Evolutionary conservation across 495 filamentous ascomycete species (phyloP), one percentile per base, ranked within the genome.

Genomic region (Penicillium steckii): DNA sequence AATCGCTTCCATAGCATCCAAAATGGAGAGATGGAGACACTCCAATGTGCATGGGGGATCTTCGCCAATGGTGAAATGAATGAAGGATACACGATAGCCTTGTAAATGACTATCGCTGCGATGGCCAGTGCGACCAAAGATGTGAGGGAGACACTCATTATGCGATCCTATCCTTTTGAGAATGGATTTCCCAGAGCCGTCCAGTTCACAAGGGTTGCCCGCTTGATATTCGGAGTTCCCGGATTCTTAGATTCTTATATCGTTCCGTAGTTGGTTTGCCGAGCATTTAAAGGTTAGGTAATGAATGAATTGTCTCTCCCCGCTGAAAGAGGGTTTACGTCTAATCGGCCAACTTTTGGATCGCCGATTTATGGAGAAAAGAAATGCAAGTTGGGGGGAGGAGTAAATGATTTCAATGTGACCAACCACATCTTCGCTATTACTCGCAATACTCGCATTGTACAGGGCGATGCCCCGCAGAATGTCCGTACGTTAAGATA

Each of bases 31-130:
- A 90, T 64, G 2, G 83, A 76, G 4, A 79, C 74, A 10, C 84
- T 79, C 79, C 82, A 86, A 62, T 91, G 87, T 1, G 85, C 86
- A 60, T 77, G 82, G 32, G 88, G 89, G 40, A 91, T 81, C 27
- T 74, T 81, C 4, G 85, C 72, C 8, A 91, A 77, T 2, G 87
- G 84, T 26, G 87, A 90, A 41, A 91, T 18, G 50, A 87, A 74
- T 17, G 66, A 65, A 3, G 88, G 87, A 48, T 84, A 79, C 50
- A 90, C 55, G 23, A 91, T 50, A 47, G 59, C 78, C 55, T 75
- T 79, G 65, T 87, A 90, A 53, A 50, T 19, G 44, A 67, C 40
- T 4, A 69, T 8, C 18, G 46, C 61, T 7, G 53, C 42, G 4
- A 57, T 3, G 44, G 62, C 42, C 9, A 49, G 44, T 21, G 52